Base-by-base conservation (phyloP, 2,329 filamentous ascomycete genomes). In the Trichoderma koningiopsis region DNA sequence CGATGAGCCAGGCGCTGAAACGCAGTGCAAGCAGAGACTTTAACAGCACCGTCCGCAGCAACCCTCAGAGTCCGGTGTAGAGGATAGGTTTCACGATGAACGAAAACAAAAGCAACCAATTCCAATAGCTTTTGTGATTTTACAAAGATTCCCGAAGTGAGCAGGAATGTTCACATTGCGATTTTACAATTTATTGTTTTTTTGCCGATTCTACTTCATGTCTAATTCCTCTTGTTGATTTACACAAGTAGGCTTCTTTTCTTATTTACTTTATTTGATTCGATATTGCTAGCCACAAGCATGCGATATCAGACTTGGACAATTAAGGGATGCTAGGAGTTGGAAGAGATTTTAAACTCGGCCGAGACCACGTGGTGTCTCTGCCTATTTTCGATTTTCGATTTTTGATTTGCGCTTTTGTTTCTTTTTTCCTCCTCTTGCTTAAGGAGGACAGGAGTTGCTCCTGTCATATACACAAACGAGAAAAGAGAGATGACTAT, bases 1-100 rank as follows among this genome's bases (percentile, higher is more conserved):
- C 94, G 4, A 97, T 97, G 94, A 87, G 91, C 64, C 94, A 97
- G 80, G 94, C 93, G 19, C 83, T 97, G 76, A 86, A 92, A 76
- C 91, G 92, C 79, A 97, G 94, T 16, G 92, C 90, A 56, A 97
- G 93, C 79, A 88, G 91, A 22, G 95, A 97, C 77, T 81, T 60
- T 13, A 57, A 97, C 69, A 83, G 84, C 72, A 82, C 80, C 59
- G 77, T 84, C 59, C 82, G 86, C 71, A 90, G 88, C 79, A 81
- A 83, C 63, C 87, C 88, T 4, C 80, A 84, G 40, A 90, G 88
- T 74, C 88, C 88, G 1, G 81, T 87, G 37, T 86, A 88, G 57
- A 74, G 69, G 8, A 72, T 76, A 19, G 73, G 73, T 64, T 64
- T 77, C 76, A 65, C 77, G 76, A 68, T 80, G 70, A 31, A 33